A percentile compares a stretch with the other conserved stretches of the same genome.
Conservation (phyloP, 208 protist species). For the Crithidia fasciculata region DNA sequence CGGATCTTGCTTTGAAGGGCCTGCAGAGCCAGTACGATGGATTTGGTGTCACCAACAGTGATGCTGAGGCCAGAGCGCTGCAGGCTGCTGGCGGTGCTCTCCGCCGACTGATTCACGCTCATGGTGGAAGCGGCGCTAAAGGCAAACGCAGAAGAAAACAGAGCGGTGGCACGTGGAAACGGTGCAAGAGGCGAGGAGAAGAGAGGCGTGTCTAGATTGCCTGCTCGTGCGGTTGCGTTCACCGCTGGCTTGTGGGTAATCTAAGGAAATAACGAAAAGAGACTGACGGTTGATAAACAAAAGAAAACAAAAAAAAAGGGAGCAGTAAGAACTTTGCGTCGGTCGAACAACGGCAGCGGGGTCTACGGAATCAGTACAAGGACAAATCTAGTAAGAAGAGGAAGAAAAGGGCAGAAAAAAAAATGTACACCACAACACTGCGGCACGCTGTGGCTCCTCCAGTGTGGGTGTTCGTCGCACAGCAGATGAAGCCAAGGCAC, state of each 20-base stretch:
- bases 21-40: conserved; percentile 89
- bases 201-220: neutral
- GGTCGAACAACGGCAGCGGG: no score
- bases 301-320: neutral
- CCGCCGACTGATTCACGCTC: conserved; percentile 59
- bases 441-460: no score
- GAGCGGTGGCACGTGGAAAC: conserved; percentile 5
- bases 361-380: neutral
- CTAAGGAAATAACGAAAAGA: neutral
- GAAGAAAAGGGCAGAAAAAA: neutral
- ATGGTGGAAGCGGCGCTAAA: neutral
- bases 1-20: conserved; percentile 90
- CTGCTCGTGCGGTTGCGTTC: neutral
- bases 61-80: conserved; percentile 88
- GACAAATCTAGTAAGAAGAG: neutral
- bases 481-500: no score
- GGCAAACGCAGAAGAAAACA: conserved; percentile 11
- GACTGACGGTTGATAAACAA: neutral
- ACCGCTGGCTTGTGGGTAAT: neutral
- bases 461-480: no score
- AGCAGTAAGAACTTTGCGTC: neutral
- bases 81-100: conserved; percentile 75
- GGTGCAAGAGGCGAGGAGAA: neutral
- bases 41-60: conserved; percentile 90
- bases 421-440: neutral